Conservation (phyloP, 2,329 filamentous ascomycete genomes). For the Aspergillus japonicus region DNA sequence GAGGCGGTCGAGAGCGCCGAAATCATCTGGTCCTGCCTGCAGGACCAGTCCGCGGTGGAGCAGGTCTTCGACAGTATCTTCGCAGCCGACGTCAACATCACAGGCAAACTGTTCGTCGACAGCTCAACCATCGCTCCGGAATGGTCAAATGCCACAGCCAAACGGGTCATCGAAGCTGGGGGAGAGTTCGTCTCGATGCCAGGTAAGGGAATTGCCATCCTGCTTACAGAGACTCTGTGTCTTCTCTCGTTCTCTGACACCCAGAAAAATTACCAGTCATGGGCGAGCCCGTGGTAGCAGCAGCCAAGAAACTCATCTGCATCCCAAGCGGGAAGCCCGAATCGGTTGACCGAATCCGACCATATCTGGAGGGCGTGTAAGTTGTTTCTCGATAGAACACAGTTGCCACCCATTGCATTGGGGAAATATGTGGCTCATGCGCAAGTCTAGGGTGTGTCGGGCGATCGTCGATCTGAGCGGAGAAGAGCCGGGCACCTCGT, state of each 20-base stretch:
- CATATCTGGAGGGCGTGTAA: constrained; percentile 5
- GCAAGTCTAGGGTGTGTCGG: not conserved
- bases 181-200: constrained; percentile 6
- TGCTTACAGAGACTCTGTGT: not conserved
- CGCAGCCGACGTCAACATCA: not conserved
- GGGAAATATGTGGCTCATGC: not conserved
- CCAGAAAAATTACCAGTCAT: not conserved
- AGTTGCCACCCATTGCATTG: not conserved
- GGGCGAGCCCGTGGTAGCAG: not conserved
- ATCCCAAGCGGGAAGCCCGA: not conserved
- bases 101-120: constrained; percentile 5
- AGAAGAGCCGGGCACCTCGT: not conserved
- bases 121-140: constrained; percentile 2
- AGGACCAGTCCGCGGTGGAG: constrained; percentile 1
- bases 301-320: not conserved
- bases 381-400: not conserved
- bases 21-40: constrained; percentile 4
- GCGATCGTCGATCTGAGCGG: constrained; percentile 5
- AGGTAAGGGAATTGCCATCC: not conserved
- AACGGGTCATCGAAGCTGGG: not conserved
- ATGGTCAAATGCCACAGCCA: not conserved
- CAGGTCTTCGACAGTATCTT: not conserved
- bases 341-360: constrained; percentile 3
- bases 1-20: not conserved
- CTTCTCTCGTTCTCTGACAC: not conserved